Evolutionary conservation across 1,139 yeast species (phyloP).

Genomic region (Yamadazyma membranifaciens): DNA sequence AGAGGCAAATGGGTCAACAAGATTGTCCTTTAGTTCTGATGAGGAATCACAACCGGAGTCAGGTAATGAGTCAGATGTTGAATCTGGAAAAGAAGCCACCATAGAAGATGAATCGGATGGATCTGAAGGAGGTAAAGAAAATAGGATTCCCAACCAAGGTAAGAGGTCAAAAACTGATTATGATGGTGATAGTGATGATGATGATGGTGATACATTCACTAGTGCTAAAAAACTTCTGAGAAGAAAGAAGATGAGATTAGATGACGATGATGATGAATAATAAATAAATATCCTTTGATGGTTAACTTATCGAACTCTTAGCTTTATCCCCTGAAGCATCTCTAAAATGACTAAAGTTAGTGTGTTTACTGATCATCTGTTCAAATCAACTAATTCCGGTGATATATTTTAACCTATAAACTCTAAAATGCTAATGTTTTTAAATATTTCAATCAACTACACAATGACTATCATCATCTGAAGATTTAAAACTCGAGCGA

Average conservation of each 20-base stretch:
- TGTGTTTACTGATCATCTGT: no score
- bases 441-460: slow-evolving; percentile 26
- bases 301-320: no score
- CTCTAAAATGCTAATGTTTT: no score
- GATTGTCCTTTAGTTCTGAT: slow-evolving; percentile 12
- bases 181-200: slow-evolving; percentile 30
- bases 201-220: slow-evolving; percentile 8
- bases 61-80: slow-evolving; percentile 4
- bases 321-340: no score
- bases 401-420: no score
- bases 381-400: no score
- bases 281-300: not conserved
- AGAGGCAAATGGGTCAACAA: slow-evolving; percentile 10
- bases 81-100: slow-evolving; percentile 9
- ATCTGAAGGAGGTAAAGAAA: slow-evolving; percentile 12
- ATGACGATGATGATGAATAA: slow-evolving; percentile 23
- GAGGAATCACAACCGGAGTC: slow-evolving; percentile 7
- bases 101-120: not conserved
- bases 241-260: slow-evolving; percentile 17
- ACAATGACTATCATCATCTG: slow-evolving; percentile 32
- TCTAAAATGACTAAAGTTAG: no score
- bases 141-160: slow-evolving; percentile 8
- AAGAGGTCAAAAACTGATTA: slow-evolving; percentile 19
- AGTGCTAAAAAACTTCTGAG: slow-evolving; percentile 14
- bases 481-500: slow-evolving; percentile 40